Percentiles rank a stretch among this genome's conserved stretches.
These are phyloP conservation scores for Pythium coloratum DNA, from an alignment of 352 stramenopile species.

Conservation along the genomic window DNA sequence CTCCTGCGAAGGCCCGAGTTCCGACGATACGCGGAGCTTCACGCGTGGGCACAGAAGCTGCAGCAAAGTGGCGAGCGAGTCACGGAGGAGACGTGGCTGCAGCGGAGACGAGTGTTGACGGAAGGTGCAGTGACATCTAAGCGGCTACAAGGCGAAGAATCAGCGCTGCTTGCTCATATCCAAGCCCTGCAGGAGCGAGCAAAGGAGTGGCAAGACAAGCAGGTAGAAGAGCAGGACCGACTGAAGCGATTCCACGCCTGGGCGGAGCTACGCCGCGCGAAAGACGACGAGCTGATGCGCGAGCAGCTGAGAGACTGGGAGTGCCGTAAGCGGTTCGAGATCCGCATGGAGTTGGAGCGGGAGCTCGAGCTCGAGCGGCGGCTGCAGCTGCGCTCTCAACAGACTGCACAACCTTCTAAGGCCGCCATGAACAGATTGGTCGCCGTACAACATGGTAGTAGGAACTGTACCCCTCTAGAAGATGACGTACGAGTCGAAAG, in stretches of 20 bases:
- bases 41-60: neutral
- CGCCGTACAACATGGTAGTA: neutral
- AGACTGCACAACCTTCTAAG: neutral
- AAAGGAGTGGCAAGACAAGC: conserved; percentile 28
- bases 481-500: neutral
- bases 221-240: conserved; percentile 42
- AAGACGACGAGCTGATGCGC: conserved; percentile 46
- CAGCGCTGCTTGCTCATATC: conserved; percentile 28
- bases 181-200: conserved; percentile 32
- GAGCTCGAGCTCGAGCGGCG: conserved; percentile 53
- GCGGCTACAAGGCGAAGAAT: conserved; percentile 34
- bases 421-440: neutral
- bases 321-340: conserved; percentile 41
- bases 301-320: conserved; percentile 46
- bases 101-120: neutral
- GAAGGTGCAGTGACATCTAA: conserved; percentile 16
- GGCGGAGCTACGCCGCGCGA: conserved; percentile 42
- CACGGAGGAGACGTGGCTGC: conserved; percentile 2
- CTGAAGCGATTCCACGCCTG: conserved; percentile 49
- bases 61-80: neutral
- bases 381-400: conserved; percentile 28
- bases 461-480: neutral
- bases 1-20: conserved; percentile 34
- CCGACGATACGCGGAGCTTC: conserved; percentile 12
- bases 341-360: conserved; percentile 67